phyloP scores from a whole-genome alignment of 805 yeast species.

The Sungouiella thailandica region DNA sequence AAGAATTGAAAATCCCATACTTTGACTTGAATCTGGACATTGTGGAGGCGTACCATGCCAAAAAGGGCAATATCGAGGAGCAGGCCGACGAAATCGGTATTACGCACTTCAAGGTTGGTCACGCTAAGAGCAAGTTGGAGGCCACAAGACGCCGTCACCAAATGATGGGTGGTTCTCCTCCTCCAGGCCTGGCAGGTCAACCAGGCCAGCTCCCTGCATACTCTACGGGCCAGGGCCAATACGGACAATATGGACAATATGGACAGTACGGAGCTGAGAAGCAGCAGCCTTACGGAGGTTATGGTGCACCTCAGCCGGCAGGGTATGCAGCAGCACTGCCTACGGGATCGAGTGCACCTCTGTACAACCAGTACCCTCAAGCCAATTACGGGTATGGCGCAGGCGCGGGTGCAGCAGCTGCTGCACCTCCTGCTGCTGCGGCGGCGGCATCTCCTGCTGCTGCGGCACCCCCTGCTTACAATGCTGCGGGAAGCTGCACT shows the following conservation, averaged over 20 bases:
- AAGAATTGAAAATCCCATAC: slow-evolving; percentile 94
- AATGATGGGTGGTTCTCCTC: slow-evolving; percentile 25
- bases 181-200: slow-evolving; percentile 16
- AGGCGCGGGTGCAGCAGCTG: slow-evolving; percentile 3
- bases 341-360: slow-evolving; percentile 32
- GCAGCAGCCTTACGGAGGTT: slow-evolving; percentile 1
- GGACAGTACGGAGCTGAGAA: slow-evolving; percentile 13
- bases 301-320: slow-evolving; percentile 2
- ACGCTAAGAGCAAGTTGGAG: slow-evolving; percentile 79
- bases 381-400: slow-evolving; percentile 4
- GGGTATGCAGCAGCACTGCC: slow-evolving; percentile 17
- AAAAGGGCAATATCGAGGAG: slow-evolving; percentile 90
- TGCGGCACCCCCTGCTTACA: slow-evolving; percentile 19
- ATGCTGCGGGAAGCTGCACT: slow-evolving; percentile 56
- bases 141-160: slow-evolving; percentile 75
- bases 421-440: neutral
- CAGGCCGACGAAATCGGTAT: slow-evolving; percentile 84
- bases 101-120: slow-evolving; percentile 86
- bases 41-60: slow-evolving; percentile 67
- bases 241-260: slow-evolving; percentile 13
- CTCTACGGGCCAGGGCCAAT: slow-evolving; percentile 26
- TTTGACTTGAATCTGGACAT: slow-evolving; percentile 85
- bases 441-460: slow-evolving; percentile 6
- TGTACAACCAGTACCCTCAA: slow-evolving; percentile 16
- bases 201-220: slow-evolving; percentile 31